phyloP scores from a whole-genome alignment of 306 rosid species.

The Trifolium pratense region DNA sequence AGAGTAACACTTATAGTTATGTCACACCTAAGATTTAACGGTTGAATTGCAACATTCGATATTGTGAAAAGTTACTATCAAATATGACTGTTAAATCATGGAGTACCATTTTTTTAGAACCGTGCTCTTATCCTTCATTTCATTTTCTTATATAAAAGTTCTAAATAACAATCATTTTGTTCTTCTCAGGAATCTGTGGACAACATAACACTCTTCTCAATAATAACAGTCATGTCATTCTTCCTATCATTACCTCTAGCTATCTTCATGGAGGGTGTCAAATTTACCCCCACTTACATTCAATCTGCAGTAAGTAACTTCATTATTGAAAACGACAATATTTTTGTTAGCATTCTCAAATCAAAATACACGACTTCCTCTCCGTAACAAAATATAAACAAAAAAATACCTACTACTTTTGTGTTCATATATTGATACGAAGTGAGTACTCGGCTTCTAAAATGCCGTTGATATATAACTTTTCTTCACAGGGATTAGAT shows the following conservation, averaged over 20 bases:
- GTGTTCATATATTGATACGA: neutral
- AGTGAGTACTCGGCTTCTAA: conserved; percentile 4
- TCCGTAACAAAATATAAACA: neutral
- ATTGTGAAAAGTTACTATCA: neutral
- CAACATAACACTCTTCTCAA: conserved; percentile 95
- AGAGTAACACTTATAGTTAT: conserved; percentile 16
- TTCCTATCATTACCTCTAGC: conserved; percentile 72
- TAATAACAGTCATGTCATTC: conserved; percentile 91
- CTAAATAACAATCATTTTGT: conserved; percentile 41
- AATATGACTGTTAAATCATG: neutral
- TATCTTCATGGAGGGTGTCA: conserved; percentile 79
- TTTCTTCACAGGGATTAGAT: conserved; percentile 72
- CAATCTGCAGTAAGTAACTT: conserved; percentile 76
- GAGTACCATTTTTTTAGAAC: neutral
- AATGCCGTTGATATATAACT: conserved; percentile 8
- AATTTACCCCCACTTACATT: conserved; percentile 76
- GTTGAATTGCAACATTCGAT: neutral
- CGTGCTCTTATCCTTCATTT: neutral
- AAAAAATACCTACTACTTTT: neutral
- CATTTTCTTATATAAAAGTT: conserved; percentile 8
- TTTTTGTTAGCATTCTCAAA: conserved; percentile 32
- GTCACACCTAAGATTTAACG: neutral
- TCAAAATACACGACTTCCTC: neutral
- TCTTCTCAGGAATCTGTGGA: conserved; percentile 78
- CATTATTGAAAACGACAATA: conserved; percentile 17